These are phyloP conservation scores for Debaryomyces hansenii DNA, from an alignment of 805 yeast genomes.

Conservation along the genomic window DNA sequence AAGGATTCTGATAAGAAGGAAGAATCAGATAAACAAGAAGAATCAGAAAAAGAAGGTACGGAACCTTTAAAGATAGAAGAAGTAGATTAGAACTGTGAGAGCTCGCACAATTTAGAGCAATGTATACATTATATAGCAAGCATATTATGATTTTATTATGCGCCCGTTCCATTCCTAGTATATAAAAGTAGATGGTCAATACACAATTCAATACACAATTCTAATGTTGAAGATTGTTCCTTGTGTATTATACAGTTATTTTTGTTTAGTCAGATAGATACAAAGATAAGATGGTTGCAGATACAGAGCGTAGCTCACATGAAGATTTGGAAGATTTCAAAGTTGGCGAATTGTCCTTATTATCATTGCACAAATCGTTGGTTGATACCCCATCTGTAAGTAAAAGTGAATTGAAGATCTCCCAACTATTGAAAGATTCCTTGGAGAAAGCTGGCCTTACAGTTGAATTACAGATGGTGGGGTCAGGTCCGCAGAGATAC, in stretches of 20 bases:
- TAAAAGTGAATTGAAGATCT: constrained; percentile 30
- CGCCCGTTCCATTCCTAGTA: too few species aligned
- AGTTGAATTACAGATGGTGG: constrained; percentile 46
- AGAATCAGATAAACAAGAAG: constrained; percentile 1
- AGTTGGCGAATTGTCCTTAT: constrained; percentile 1
- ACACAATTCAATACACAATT: too few species aligned
- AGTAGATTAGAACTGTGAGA: neutral
- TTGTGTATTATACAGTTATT: too few species aligned
- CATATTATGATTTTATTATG: too few species aligned
- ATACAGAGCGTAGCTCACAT: neutral
- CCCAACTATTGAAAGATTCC: constrained; percentile 37
- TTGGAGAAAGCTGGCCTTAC: constrained; percentile 47
- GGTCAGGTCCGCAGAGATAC: constrained; percentile 29
- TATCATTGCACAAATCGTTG: constrained; percentile 10
- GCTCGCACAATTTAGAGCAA: too few species aligned
- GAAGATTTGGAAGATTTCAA: constrained; percentile 3
- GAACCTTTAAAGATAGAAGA: neutral
- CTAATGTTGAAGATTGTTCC: too few species aligned
- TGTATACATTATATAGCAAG: too few species aligned
- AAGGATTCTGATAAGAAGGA: neutral
- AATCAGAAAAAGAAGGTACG: constrained; percentile 6
- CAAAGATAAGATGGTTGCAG: too few species aligned
- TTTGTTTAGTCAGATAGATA: too few species aligned
- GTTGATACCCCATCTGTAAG: constrained; percentile 26
- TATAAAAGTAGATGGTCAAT: too few species aligned